phyloP scores from a whole-genome alignment of 2,329 filamentous ascomycete species.

The Beauveria sp. region DNA sequence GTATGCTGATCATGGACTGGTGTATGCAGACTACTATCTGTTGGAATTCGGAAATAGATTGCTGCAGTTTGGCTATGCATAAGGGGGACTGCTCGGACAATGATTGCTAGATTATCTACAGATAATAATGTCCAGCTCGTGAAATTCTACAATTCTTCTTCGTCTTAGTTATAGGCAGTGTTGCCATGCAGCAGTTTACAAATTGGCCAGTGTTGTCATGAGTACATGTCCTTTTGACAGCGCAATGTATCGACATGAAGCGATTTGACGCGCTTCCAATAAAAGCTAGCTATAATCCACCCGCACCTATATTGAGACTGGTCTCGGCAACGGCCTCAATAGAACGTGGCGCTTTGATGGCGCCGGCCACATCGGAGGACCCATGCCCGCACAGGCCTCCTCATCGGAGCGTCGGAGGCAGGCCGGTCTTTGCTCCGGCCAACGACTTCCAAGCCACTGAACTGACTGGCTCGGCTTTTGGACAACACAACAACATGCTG shows the following conservation, averaged over 20 bases:
- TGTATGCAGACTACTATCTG: conserved; percentile 43
- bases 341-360: not conserved
- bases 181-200: too few relatives aligned
- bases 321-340: not conserved
- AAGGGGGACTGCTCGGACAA: not conserved
- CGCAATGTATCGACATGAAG: too few relatives aligned
- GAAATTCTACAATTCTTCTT: too few relatives aligned
- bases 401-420: not conserved
- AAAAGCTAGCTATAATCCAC: too few relatives aligned
- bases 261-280: too few relatives aligned
- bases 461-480: not conserved
- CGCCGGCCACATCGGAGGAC: too few relatives aligned
- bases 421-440: not conserved
- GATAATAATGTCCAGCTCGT: too few relatives aligned
- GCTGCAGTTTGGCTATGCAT: conserved; percentile 25
- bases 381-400: not conserved
- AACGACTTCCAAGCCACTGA: not conserved
- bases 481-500: too few relatives aligned
- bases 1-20: conserved; percentile 32
- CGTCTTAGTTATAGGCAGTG: too few relatives aligned
- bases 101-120: too few relatives aligned
- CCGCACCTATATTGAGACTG: not conserved
- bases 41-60: conserved; percentile 41
- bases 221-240: too few relatives aligned
- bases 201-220: too few relatives aligned